A percentile compares a stretch with the other conserved stretches of the same genome.
Evolutionary conservation across 768 basidiomycete genomes (phyloP).

Genomic region (Zangia roseola): DNA sequence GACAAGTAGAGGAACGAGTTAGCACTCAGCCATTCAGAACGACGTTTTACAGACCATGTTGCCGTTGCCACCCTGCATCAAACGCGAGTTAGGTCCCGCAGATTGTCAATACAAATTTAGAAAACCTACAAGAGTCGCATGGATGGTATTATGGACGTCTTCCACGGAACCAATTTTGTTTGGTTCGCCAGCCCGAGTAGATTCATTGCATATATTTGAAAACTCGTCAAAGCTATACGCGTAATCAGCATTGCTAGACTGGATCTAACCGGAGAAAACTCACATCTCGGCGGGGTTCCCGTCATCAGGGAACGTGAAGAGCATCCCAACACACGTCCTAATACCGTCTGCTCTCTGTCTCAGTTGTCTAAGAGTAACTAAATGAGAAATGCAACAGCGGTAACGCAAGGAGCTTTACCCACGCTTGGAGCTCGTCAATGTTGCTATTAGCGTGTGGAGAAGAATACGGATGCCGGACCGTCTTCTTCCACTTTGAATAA

Average conservation of each 20-base stretch:
- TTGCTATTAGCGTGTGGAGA: conserved; percentile 12
- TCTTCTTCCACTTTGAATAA: conserved; percentile 17
- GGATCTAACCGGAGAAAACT: neutral
- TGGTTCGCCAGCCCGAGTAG: conserved; percentile 12
- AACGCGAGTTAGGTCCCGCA: neutral
- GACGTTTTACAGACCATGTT: conserved; percentile 23
- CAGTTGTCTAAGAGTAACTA: conserved; percentile 13
- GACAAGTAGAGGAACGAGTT: neutral
- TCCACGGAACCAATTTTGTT: conserved; percentile 21
- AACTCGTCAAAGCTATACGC: conserved; percentile 27
- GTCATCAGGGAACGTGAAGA: conserved; percentile 19
- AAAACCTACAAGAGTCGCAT: conserved; percentile 17
- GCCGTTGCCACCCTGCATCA: conserved; percentile 24
- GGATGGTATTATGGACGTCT: conserved; percentile 20
- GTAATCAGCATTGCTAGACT: neutral
- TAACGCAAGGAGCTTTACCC: neutral
- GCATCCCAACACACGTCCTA: conserved; percentile 15
- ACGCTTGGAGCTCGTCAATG: conserved; percentile 15
- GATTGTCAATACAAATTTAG: neutral
- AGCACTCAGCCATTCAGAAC: neutral
- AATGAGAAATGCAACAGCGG: neutral
- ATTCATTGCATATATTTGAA: conserved; percentile 24
- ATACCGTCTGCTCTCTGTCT: conserved; percentile 10
- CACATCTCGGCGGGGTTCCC: conserved; percentile 12
- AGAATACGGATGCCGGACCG: conserved; percentile 17